These are phyloP conservation scores for Arachnomyces sp. DNA, from an alignment of 2,329 filamentous ascomycete genomes.

Conservation along the genomic window DNA sequence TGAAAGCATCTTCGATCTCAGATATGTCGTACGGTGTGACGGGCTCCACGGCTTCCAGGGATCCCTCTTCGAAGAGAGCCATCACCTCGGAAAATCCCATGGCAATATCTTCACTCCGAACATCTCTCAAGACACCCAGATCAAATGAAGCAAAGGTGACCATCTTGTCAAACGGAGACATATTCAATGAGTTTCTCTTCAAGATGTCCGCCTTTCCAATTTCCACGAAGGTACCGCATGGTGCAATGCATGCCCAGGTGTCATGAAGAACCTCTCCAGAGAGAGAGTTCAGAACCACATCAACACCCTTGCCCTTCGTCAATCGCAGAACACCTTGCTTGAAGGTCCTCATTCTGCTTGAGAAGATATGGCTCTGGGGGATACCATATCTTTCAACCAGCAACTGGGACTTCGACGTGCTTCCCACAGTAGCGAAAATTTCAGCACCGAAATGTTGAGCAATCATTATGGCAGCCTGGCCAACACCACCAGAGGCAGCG, in stretches of 20 bases:
- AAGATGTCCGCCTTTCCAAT: conserved; percentile 17
- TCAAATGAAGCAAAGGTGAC: conserved; percentile 23
- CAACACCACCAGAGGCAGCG: conserved; percentile 14
- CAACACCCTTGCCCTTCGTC: conserved; percentile 11
- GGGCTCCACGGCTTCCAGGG: too few species aligned
- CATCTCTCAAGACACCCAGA: too few species aligned
- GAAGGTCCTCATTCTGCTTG: conserved; percentile 8
- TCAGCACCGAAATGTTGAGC: conserved; percentile 14
- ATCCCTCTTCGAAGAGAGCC: too few species aligned
- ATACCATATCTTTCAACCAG: conserved; percentile 11
- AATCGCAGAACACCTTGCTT: conserved; percentile 8
- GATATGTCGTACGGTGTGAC: too few species aligned
- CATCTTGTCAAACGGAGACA: conserved; percentile 26
- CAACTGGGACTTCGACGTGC: conserved; percentile 10
- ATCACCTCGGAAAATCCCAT: too few species aligned
- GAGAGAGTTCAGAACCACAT: conserved; percentile 14
- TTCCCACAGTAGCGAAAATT: conserved; percentile 16
- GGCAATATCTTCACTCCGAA: too few species aligned
- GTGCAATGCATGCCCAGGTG: conserved; percentile 11
- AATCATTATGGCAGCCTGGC: conserved; percentile 16
- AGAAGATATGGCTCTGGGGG: conserved; percentile 11
- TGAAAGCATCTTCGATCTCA: too few species aligned
- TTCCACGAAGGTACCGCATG: conserved; percentile 13
- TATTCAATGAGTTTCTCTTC: too few species aligned
- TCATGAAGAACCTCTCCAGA: conserved; percentile 8